phyloP scores from a whole-genome alignment of 495 filamentous ascomycete genomes.

The Geopyxis carbonaria region DNA sequence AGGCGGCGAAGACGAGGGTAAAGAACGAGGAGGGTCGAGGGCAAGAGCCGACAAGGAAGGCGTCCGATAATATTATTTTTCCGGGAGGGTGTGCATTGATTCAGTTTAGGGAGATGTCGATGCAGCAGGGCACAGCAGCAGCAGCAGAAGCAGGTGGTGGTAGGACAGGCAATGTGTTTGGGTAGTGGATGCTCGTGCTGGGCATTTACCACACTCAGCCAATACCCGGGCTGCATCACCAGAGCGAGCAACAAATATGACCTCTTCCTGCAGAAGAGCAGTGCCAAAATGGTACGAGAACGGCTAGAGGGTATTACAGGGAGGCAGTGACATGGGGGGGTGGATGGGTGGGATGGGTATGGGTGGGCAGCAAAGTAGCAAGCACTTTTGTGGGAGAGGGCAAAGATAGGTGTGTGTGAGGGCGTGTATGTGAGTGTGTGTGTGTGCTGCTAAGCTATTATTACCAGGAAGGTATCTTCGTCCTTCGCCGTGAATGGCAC shows the following conservation, averaged over 20 bases:
- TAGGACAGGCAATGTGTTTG: slow-evolving; percentile 1
- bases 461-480: not conserved
- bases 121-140: slow-evolving; percentile 6
- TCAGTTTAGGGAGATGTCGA: slow-evolving; percentile 11
- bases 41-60: slow-evolving; percentile 9
- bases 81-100: slow-evolving; percentile 19
- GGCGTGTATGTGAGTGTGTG: not conserved
- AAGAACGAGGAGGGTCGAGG: slow-evolving; percentile 21
- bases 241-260: slow-evolving; percentile 2
- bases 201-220: slow-evolving; percentile 7
- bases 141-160: slow-evolving; percentile 1
- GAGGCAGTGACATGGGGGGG: not conserved
- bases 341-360: not conserved
- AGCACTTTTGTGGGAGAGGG: not conserved
- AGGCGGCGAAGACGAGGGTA: slow-evolving; percentile 23
- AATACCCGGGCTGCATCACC: slow-evolving; percentile 2
- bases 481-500: too few relatives aligned
- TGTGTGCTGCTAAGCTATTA: not conserved
- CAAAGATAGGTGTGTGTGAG: not conserved
- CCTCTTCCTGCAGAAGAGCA: slow-evolving; percentile 1
- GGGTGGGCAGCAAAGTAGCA: slow-evolving; percentile 2
- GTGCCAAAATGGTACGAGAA: slow-evolving; percentile 1
- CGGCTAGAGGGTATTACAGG: slow-evolving; percentile 1
- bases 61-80: slow-evolving; percentile 17
- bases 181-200: not conserved